phyloP scores from a whole-genome alignment of 805 yeast species.

The Millerago galiae region DNA sequence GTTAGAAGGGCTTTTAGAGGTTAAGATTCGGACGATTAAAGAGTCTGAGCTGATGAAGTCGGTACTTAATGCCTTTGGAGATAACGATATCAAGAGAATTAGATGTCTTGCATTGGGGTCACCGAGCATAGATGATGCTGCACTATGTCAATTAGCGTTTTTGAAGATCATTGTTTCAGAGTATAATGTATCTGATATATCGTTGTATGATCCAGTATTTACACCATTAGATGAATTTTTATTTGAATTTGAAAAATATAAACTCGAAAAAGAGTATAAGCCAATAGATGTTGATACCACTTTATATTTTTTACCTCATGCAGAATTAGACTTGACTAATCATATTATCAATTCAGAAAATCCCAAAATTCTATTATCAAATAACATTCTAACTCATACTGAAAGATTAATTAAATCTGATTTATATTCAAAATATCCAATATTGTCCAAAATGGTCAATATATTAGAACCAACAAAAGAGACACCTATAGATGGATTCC shows the following conservation, averaged over 20 bases:
- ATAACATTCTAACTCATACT: slow-evolving; percentile 46
- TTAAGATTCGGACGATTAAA: slow-evolving; percentile 19
- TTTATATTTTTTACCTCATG: slow-evolving; percentile 69
- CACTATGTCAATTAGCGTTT: slow-evolving; percentile 62
- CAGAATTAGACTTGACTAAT: slow-evolving; percentile 51
- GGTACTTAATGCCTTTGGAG: slow-evolving; percentile 16
- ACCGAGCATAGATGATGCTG: slow-evolving; percentile 50
- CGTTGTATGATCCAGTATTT: slow-evolving; percentile 65
- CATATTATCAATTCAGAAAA: slow-evolving; percentile 25
- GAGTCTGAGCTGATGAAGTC: slow-evolving; percentile 25
- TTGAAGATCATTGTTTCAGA: slow-evolving; percentile 35
- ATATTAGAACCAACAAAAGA: slow-evolving; percentile 4
- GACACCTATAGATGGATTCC: slow-evolving; percentile 12
- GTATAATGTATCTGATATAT: slow-evolving; percentile 25
- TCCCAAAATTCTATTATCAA: slow-evolving; percentile 42
- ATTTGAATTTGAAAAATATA: slow-evolving; percentile 23
- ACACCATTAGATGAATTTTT: slow-evolving; percentile 35
- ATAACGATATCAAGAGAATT: slow-evolving; percentile 25
- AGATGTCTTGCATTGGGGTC: slow-evolving; percentile 72
- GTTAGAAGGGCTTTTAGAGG: slow-evolving; percentile 10
- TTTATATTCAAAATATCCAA: slow-evolving; percentile 38
- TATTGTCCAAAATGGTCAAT: slow-evolving; percentile 33
- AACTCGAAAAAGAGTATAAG: slow-evolving; percentile 10
- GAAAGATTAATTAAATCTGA: slow-evolving; percentile 41
- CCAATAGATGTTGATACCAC: slow-evolving; percentile 12